phyloP scores from a whole-genome alignment of 768 basidiomycete species.

The Imleria badia region DNA sequence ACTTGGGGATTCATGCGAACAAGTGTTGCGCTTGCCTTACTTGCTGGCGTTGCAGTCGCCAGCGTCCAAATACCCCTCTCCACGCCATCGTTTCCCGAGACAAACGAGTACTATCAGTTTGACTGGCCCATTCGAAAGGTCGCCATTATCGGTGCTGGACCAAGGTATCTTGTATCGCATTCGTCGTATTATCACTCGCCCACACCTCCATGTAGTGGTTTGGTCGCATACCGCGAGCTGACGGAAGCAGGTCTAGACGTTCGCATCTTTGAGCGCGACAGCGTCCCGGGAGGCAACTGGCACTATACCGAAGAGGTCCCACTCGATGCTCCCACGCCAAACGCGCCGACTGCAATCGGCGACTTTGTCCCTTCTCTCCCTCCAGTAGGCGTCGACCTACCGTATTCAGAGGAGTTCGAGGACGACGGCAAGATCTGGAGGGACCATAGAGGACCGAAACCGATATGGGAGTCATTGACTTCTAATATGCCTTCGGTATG shows the following conservation, averaged over 20 bases:
- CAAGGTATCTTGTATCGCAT: conserved; percentile 2
- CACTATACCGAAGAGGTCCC: conserved; percentile 18
- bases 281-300: conserved; percentile 12
- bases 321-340: conserved; percentile 10
- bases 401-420: conserved; percentile 10
- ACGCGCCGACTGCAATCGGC: background rate
- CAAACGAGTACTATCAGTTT: conserved; percentile 11
- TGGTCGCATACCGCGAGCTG: conserved; percentile 14
- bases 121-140: conserved; percentile 14
- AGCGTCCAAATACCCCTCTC: conserved; percentile 1
- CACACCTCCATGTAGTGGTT: conserved; percentile 1
- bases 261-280: conserved; percentile 17
- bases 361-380: conserved; percentile 17
- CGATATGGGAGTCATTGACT: conserved; percentile 16
- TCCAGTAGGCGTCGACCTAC: conserved; percentile 1
- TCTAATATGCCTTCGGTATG: conserved; percentile 13
- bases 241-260: conserved; percentile 16
- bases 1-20: background rate
- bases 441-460: conserved; percentile 12
- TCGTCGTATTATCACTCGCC: background rate
- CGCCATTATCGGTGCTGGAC: conserved; percentile 17
- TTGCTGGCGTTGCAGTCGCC: background rate
- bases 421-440: conserved; percentile 3
- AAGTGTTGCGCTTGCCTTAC: background rate
- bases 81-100: background rate